Percentiles rank a stretch among this genome's conserved stretches.
Evolutionary conservation across 2,329 filamentous ascomycete species (phyloP).

Genomic region (Colletotrichum tamarilloi): DNA sequence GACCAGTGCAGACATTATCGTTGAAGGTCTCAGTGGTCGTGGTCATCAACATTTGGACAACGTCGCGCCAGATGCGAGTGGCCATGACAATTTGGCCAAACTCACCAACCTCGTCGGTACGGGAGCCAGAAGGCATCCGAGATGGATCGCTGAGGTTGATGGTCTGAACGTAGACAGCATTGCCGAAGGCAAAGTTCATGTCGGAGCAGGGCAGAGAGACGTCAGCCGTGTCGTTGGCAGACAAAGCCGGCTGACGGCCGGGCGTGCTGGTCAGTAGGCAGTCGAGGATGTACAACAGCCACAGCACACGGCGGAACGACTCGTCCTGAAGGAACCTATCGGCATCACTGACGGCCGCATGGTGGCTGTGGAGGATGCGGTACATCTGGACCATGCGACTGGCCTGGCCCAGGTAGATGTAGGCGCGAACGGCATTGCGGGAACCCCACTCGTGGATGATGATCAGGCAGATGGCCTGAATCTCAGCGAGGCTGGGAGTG

Average conservation of each 20-base stretch:
- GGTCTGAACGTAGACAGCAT: conserved; percentile 69
- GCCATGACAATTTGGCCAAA: conserved; percentile 72
- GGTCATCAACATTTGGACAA: conserved; percentile 70
- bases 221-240: conserved; percentile 64
- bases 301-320: conserved; percentile 69
- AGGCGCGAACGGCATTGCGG: conserved; percentile 70
- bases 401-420: conserved; percentile 72
- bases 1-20: conserved; percentile 61
- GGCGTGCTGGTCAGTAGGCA: conserved; percentile 72
- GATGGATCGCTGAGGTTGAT: conserved; percentile 55
- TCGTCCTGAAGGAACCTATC: conserved; percentile 72
- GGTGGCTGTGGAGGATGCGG: conserved; percentile 67
- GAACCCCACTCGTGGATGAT: conserved; percentile 73
- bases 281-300: conserved; percentile 72
- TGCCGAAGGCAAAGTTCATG: conserved; percentile 72
- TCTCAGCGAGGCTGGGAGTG: conserved; percentile 69
- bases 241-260: conserved; percentile 67
- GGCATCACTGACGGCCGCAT: conserved; percentile 58
- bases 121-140: conserved; percentile 49
- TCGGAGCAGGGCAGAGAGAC: conserved; percentile 69
- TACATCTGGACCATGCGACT: conserved; percentile 75
- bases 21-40: conserved; percentile 63
- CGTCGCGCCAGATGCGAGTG: conserved; percentile 70
- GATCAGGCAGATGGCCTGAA: conserved; percentile 70
- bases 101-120: conserved; percentile 66